Percentiles rank a stretch among this genome's conserved stretches.
Evolutionary conservation across 768 basidiomycete species (phyloP).

Genomic region (Rhodotorula graminis): DNA sequence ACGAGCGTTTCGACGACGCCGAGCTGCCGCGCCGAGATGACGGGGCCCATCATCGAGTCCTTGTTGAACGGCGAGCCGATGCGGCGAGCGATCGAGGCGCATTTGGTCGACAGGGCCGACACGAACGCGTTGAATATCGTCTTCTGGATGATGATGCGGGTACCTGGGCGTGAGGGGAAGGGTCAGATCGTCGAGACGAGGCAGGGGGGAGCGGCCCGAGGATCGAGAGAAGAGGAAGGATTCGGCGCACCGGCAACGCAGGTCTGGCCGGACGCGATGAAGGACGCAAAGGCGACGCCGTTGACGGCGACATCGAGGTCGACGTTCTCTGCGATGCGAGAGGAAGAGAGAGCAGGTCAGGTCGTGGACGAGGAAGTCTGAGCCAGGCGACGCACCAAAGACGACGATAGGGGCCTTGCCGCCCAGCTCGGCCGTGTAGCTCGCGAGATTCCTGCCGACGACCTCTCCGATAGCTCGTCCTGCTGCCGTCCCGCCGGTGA

Average conservation of each 20-base stretch:
- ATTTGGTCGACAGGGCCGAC: conserved; percentile 13
- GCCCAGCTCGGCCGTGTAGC: conserved; percentile 77
- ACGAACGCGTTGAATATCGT: conserved; percentile 17
- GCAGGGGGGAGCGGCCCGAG: too few relatives aligned
- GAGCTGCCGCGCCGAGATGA: conserved; percentile 66
- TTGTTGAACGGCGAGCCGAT: conserved; percentile 53
- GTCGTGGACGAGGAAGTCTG: too few relatives aligned
- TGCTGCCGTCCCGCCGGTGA: conserved; percentile 63
- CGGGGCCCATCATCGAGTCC: conserved; percentile 60
- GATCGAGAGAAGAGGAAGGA: neutral
- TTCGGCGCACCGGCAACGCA: conserved; percentile 19
- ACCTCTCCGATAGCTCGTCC: conserved; percentile 68
- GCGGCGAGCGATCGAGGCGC: conserved; percentile 18
- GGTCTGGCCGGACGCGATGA: conserved; percentile 74
- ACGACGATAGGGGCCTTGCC: conserved; percentile 68
- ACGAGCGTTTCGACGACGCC: conserved; percentile 60
- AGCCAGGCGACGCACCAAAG: conserved; percentile 54
- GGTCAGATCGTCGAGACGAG: too few relatives aligned
- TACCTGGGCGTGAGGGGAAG: neutral
- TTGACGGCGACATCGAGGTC: conserved; percentile 71
- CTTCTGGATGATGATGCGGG: conserved; percentile 27
- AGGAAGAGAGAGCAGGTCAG: too few relatives aligned
- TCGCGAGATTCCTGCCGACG: conserved; percentile 67
- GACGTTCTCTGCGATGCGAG: conserved; percentile 59
- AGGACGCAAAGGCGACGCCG: conserved; percentile 75